Base-by-base conservation (phyloP, 2,329 filamentous ascomycete species). In the Ophiocordyceps camponoti-floridani region DNA sequence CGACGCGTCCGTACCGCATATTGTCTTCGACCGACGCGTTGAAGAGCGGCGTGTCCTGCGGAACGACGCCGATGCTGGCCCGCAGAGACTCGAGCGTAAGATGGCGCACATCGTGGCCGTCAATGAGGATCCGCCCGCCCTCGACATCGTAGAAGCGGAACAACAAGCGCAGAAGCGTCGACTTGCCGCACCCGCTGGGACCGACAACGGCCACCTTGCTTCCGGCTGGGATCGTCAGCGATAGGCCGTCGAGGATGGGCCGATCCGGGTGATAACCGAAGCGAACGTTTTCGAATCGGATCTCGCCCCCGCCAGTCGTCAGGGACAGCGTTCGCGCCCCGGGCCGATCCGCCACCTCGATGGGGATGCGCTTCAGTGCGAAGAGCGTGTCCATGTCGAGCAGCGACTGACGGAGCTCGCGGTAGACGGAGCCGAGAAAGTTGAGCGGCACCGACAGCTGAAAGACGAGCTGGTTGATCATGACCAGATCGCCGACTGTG, bases 301-400 rank as follows among this genome's bases (percentile, higher is more conserved):
- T 95, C 60, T 94, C 82, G 43, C 91, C 91, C 14, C 88, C 87
- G 50, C 73, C 77, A 40, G n/a, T n/a, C n/a, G 71, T 70, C 13
- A 98, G 70, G 9, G 73, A 63, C 1, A 98, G 70, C 0, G 82
- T 71, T 55, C 80, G 78, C 0, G 89, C 86, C 54, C 83, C 68
- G 2, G 81, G 74, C 45, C 75, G 71, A 54, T 98, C 88, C 53
- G 77, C 79, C 57, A 98, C 83, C 35, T 75, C 77, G 12, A 95
- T 80, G 52, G 96, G 94, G 57, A 96, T 89, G 60, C 94, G 96
- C 62, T 98, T 91, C 30, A 98, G 71, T 60, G 85, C 94, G 70
- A 98, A 98, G 6, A 98, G 73, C 0, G 91, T 96, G 64, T 96
- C 91, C 91, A 98, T 98, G 59, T 98, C 93, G 31, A 98, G 70